These are phyloP conservation scores for Gyromitra esculenta DNA, from an alignment of 2,329 filamentous ascomycete genomes.

Conservation along the genomic window DNA sequence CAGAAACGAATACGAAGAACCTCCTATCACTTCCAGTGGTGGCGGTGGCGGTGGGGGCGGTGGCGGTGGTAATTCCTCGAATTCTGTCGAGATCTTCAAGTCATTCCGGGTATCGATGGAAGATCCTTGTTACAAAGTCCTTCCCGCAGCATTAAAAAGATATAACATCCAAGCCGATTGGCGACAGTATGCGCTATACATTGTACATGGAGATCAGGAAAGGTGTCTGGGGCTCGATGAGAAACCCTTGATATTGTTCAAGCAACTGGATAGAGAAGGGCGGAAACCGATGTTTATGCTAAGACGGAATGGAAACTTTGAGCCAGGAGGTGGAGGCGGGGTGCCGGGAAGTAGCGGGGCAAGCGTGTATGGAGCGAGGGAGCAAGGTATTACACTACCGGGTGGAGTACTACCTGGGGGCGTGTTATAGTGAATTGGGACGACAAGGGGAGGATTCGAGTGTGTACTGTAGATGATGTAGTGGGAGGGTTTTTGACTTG, in stretches of 20 bases:
- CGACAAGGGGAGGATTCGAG: neutral
- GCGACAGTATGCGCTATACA: conserved; percentile 97
- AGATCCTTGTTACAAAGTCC: conserved; percentile 95
- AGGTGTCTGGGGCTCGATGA: conserved; percentile 90
- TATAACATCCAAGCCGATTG: conserved; percentile 98
- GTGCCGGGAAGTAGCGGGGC: conserved; percentile 41
- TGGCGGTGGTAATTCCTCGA: conserved; percentile 23
- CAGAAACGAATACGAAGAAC: conserved; percentile 31
- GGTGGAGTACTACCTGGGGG: conserved; percentile 44
- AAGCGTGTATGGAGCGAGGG: conserved; percentile 46
- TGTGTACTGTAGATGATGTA: neutral
- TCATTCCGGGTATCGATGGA: conserved; percentile 98
- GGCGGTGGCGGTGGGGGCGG: neutral
- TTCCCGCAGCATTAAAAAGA: conserved; percentile 93
- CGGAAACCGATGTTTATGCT: conserved; percentile 99
- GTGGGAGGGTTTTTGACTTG: conserved; percentile 15
- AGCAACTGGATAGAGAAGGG: conserved; percentile 94
- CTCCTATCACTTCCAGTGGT: conserved; percentile 12
- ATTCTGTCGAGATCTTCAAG: conserved; percentile 91
- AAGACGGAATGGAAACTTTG: conserved; percentile 66
- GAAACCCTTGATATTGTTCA: conserved; percentile 94
- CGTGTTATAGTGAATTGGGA: conserved; percentile 16
- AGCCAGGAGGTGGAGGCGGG: conserved; percentile 31
- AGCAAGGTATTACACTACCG: conserved; percentile 45
- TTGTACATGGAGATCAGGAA: conserved; percentile 98